A percentile compares a stretch with the other conserved stretches of the same genome.
phyloP scores from a whole-genome alignment of 768 basidiomycete genomes.

The Tylopilus subfusipes region DNA sequence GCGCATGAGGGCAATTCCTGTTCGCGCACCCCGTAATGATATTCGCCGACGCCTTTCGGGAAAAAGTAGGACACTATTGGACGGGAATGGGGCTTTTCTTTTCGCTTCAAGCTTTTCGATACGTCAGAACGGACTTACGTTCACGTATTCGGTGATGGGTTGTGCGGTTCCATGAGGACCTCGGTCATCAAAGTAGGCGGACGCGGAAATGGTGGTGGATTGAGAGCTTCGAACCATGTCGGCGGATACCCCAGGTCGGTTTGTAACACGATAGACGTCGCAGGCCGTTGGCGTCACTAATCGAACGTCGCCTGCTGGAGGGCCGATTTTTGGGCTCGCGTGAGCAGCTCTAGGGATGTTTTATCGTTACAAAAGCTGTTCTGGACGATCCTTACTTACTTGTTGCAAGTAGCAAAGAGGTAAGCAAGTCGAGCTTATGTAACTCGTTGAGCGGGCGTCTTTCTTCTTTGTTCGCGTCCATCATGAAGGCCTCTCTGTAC shows the following conservation, averaged over 20 bases:
- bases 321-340: neutral
- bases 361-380: no score
- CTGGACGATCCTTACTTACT: no score
- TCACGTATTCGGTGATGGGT: conserved; percentile 75
- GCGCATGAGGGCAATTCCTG: neutral
- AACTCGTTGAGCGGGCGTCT: neutral
- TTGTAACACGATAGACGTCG: no score
- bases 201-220: conserved; percentile 63
- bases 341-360: neutral
- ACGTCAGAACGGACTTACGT: conserved; percentile 46
- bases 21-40: conserved; percentile 87
- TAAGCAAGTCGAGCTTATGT: conserved; percentile 13
- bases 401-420: no score
- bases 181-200: conserved; percentile 73
- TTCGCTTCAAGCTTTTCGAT: conserved; percentile 19
- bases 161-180: conserved; percentile 67
- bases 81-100: conserved; percentile 35
- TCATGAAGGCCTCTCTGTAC: conserved; percentile 17
- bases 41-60: conserved; percentile 88
- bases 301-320: neutral
- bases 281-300: no score
- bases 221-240: conserved; percentile 38
- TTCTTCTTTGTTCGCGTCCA: neutral
- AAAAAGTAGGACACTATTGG: conserved; percentile 96
- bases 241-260: neutral